Percentiles rank a stretch among this genome's conserved stretches.
Evolutionary conservation across 2,329 filamentous ascomycete species (phyloP).

Genomic region (Exophiala bonariae): DNA sequence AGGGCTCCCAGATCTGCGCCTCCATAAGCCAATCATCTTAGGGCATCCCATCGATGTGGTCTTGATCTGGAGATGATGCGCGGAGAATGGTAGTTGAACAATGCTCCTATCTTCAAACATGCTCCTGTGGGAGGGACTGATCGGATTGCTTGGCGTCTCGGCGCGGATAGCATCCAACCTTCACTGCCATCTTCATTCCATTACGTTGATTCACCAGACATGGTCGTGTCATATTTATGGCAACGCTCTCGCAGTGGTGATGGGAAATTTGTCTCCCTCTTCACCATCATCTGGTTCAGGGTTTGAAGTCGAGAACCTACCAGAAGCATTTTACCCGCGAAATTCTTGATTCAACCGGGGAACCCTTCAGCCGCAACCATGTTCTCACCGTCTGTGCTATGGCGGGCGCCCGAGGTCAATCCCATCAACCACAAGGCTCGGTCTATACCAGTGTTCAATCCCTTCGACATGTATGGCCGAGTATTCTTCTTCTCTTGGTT

Average conservation of each 20-base stretch:
- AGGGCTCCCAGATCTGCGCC: neutral
- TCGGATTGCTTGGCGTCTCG: neutral
- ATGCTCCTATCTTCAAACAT: neutral
- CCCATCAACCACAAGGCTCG: constrained; percentile 81
- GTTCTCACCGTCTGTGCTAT: neutral
- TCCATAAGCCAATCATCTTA: neutral
- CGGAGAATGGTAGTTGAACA: neutral
- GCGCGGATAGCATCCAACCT: neutral
- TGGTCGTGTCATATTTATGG: neutral
- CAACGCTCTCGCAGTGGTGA: no score
- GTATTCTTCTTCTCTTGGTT: constrained; percentile 91
- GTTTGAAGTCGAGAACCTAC: neutral
- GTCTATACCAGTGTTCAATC: constrained; percentile 76
- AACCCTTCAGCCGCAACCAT: neutral
- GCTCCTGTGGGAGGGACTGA: neutral
- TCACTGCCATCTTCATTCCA: neutral
- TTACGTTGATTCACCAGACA: neutral
- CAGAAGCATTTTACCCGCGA: neutral
- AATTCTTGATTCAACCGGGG: neutral
- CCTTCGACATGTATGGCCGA: constrained; percentile 74
- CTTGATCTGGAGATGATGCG: neutral
- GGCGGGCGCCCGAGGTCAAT: constrained; percentile 68
- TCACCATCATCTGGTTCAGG: no score
- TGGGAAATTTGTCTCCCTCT: no score
- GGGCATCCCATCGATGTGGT: neutral